Evolutionary conservation across 2,329 filamentous ascomycete species (phyloP).

Genomic region (Elsinoe necatrix): DNA sequence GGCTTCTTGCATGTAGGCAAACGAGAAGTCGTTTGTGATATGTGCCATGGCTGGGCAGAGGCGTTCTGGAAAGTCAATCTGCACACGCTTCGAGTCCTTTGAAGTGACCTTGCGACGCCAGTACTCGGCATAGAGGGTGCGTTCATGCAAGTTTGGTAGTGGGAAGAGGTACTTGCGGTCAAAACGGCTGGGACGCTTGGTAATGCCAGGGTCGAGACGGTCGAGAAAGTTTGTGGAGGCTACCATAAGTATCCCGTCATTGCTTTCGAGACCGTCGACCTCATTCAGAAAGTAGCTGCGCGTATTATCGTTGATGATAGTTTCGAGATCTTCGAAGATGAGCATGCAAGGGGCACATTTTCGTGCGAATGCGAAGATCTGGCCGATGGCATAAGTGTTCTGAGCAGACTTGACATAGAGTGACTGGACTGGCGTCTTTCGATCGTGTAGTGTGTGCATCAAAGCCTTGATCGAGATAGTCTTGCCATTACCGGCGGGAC

Average conservation of each 20-base stretch:
- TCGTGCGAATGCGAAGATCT: slow-evolving; percentile 53
- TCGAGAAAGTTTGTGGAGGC: slow-evolving; percentile 45
- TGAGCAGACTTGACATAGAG: slow-evolving; percentile 34
- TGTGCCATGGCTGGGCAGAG: slow-evolving; percentile 52
- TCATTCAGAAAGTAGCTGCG: slow-evolving; percentile 65
- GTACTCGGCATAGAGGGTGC: slow-evolving; percentile 52
- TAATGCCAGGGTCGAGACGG: slow-evolving; percentile 54
- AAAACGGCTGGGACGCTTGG: slow-evolving; percentile 57
- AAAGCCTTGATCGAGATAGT: slow-evolving; percentile 39
- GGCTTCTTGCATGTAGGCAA: slow-evolving; percentile 62
- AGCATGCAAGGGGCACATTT: slow-evolving; percentile 59
- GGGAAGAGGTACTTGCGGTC: slow-evolving; percentile 60
- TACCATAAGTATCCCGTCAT: slow-evolving; percentile 61
- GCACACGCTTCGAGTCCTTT: slow-evolving; percentile 39
- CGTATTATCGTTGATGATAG: slow-evolving; percentile 51
- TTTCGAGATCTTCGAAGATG: slow-evolving; percentile 65
- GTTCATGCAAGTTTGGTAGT: slow-evolving; percentile 37
- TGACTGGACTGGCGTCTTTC: slow-evolving; percentile 30
- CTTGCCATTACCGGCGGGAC: slow-evolving; percentile 36
- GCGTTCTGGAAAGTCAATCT: slow-evolving; percentile 52
- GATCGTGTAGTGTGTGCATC: slow-evolving; percentile 36
- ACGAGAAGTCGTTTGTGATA: slow-evolving; percentile 58
- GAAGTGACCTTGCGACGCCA: slow-evolving; percentile 50
- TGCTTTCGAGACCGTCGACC: slow-evolving; percentile 59
- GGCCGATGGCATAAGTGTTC: slow-evolving; percentile 37